Evolutionary conservation across 495 filamentous ascomycete genomes (phyloP), one percentile per base, ranked within the genome.

Genomic region (Sabuloglossum arenarium): DNA sequence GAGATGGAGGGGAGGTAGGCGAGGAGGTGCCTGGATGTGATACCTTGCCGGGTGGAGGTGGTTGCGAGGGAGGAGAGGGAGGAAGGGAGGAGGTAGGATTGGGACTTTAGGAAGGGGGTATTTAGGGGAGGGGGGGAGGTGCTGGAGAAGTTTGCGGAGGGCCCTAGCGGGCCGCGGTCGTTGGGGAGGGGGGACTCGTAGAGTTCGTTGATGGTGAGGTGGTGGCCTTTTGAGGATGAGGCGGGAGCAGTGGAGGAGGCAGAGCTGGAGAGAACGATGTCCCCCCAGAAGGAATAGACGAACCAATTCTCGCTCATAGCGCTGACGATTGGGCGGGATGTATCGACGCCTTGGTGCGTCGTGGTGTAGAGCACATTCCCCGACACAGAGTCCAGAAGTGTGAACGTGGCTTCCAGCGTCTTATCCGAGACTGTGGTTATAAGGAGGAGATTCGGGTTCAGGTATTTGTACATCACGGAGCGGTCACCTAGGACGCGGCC

Each of bases 221-320:
- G 85, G 66, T 95, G 90, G 24, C 87, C 88, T 69, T 84, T 85
- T 53, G 86, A 71, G 1, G 78, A 67, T 21, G 50, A 6, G 6
- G 47, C 6, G 25, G 72, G 62, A n/a, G n/a, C n/a, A n/a, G n/a
- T n/a, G 1, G 66, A 59, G 34, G 57, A 56, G 11, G 63, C 58
- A 49, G 73, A 70, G 28, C 74, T 70, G 5, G 72, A 70, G 24
- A 72, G 60, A 0, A 70, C 63, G 59, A 75, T 70, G 55, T 85
- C 74, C 37, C 75, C 79, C 63, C 75, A 90, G 70, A 89, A 85
- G n/a, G 86, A 82, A 72, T 91, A 94, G 27, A 85, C 73, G 66
- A 94, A 86, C 88, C 89, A 97, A 71, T 99, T 97, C 71, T 97
- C 91, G 4, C 86, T 82, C 29, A 97, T 70, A 31, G 76, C 76